Evolutionary conservation across 495 filamentous ascomycete species (phyloP).

Genomic region (Lasiosphaeris hirsuta): DNA sequence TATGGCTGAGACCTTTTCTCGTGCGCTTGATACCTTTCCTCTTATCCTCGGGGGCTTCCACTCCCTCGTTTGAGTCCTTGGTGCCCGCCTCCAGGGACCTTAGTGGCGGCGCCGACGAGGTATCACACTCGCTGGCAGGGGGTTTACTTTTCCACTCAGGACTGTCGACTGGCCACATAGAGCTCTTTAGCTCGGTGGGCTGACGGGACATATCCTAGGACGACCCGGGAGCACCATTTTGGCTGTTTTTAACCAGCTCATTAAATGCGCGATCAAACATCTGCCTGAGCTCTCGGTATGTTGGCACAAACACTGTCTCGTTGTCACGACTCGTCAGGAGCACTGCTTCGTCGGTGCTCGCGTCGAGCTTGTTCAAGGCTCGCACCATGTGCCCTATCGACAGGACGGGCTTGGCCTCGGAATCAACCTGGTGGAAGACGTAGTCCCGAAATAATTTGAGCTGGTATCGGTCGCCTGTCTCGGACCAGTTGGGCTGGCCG

Average conservation of each 20-base stretch:
- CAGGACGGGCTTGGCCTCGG: slow-evolving; percentile 71
- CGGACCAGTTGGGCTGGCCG: slow-evolving; percentile 71
- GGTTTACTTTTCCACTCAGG: too few species aligned
- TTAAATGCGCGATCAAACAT: slow-evolving; percentile 74
- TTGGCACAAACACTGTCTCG: slow-evolving; percentile 79
- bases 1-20: too few species aligned
- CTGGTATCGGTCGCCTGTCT: slow-evolving; percentile 85
- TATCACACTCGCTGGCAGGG: too few species aligned
- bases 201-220: slow-evolving; percentile 7
- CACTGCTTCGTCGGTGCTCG: slow-evolving; percentile 81
- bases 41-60: too few species aligned
- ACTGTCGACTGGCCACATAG: too few species aligned
- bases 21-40: too few species aligned
- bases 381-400: slow-evolving; percentile 80
- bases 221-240: slow-evolving; percentile 26
- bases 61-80: too few species aligned
- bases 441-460: slow-evolving; percentile 95
- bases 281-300: slow-evolving; percentile 82
- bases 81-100: too few species aligned
- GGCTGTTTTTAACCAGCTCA: slow-evolving; percentile 63
- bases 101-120: too few species aligned
- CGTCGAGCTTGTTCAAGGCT: slow-evolving; percentile 88
- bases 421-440: slow-evolving; percentile 91
- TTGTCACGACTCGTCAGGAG: slow-evolving; percentile 84
- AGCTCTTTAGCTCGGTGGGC: not conserved